These are phyloP conservation scores for Aspergillus clavatus DNA, from an alignment of 2,329 filamentous ascomycete species.

Conservation along the genomic window DNA sequence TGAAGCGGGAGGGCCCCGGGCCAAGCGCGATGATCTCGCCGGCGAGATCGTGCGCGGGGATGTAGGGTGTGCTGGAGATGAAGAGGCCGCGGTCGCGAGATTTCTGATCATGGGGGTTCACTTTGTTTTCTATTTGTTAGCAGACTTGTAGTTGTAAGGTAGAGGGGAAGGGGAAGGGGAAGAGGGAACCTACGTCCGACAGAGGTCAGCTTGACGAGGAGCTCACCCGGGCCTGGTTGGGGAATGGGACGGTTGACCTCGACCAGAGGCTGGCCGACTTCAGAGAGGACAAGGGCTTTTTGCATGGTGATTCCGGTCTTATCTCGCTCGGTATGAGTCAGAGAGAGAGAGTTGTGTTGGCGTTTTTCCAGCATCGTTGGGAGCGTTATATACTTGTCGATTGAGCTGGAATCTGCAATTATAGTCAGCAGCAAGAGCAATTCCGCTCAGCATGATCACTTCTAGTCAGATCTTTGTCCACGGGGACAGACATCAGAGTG, in stretches of 20 bases:
- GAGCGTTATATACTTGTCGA: no score
- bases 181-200: constrained; percentile 3
- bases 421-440: background rate
- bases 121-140: background rate
- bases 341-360: background rate
- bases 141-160: no score
- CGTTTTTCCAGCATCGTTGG: background rate
- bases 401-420: background rate
- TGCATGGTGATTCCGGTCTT: constrained; percentile 8
- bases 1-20: constrained; percentile 18
- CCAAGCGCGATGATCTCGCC: constrained; percentile 30
- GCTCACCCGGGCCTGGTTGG: constrained; percentile 26
- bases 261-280: constrained; percentile 20
- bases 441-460: background rate
- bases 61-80: constrained; percentile 25
- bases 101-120: constrained; percentile 36
- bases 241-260: constrained; percentile 21
- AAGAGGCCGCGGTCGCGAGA: constrained; percentile 34
- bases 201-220: constrained; percentile 37
- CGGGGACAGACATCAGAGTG: background rate
- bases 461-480: background rate
- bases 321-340: background rate
- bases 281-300: constrained; percentile 22
- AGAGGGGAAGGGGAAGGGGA: background rate
- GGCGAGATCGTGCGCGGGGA: constrained; percentile 34